Evolutionary conservation across 2,329 filamentous ascomycete genomes (phyloP), one percentile per base, ranked within the genome.

Genomic region (Thelonectria discophora): DNA sequence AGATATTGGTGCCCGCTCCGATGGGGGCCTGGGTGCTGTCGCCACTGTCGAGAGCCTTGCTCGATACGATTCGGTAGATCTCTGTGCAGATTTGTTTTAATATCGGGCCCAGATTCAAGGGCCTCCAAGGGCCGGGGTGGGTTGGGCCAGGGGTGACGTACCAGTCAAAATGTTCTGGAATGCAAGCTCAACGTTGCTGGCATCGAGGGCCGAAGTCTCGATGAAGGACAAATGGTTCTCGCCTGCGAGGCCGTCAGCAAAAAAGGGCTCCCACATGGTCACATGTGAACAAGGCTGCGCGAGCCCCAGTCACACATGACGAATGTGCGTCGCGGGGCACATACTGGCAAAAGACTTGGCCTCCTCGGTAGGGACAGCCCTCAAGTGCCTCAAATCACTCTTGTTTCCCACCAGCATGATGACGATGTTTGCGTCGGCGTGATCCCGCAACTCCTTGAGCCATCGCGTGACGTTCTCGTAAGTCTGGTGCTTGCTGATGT

Each of bases 361-460:
- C 81, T 98, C 94, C 77, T 99, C 95, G 63, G 95, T 99, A 53
- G 95, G 93, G 70, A 99, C 95, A 69, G 95, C 95, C 78, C 95
- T 88, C 76, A 99, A 86, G 82, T 99, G 95, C 81, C 94, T 92
- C 90, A 98, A 91, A 97, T 99, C 95, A 80, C 94, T 98, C 91
- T 99, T 99, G 89, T 99, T 99, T 80, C 95, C 95, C 58, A 98
- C 95, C 74, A 99, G 85, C 95, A 99, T 99, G 78, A 99, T 99
- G 74, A 99, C 94, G 74, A 98, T 97, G 83, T 98, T 98, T 74
- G 93, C 94, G 79, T 99, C 95, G 72, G 95, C 95, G 80, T 99
- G 94, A 77, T 97, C 95, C 74, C 95, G 89, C 76, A 99, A 86
- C 85, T 99, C 95, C 84, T 98, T 99, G 84, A 99, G 83, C 95